phyloP scores from a whole-genome alignment of 768 basidiomycete genomes.

The Suillus variegatus region DNA sequence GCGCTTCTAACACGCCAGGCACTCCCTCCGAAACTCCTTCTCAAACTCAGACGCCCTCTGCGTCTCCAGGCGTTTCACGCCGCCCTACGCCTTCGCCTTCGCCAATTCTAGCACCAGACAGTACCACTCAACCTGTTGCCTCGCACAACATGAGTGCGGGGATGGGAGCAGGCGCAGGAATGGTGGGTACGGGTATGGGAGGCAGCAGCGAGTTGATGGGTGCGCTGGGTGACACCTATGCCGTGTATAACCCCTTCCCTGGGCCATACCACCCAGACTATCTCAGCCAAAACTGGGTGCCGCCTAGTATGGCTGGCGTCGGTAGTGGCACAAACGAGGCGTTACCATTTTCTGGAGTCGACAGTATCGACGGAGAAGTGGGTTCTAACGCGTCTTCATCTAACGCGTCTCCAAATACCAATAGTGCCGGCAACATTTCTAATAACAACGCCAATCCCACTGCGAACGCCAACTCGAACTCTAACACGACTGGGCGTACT shows the following conservation, averaged over 20 bases:
- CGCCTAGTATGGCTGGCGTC: slow-evolving; percentile 19
- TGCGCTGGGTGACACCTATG: slow-evolving; percentile 42
- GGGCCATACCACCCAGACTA: slow-evolving; percentile 80
- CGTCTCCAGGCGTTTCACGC: slow-evolving; percentile 72
- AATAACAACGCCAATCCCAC: not conserved
- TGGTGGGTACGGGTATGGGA: slow-evolving; percentile 1
- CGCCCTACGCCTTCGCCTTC: slow-evolving; percentile 69
- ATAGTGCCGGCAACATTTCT: slow-evolving; percentile 16
- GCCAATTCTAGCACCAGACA: slow-evolving; percentile 71
- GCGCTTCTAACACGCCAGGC: slow-evolving; percentile 65
- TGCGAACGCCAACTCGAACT: not conserved
- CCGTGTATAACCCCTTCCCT: slow-evolving; percentile 52
- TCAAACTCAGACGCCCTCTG: slow-evolving; percentile 57
- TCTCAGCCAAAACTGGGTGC: slow-evolving; percentile 50
- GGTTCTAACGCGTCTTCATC: slow-evolving; percentile 9
- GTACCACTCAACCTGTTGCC: slow-evolving; percentile 55
- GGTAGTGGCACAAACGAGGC: slow-evolving; percentile 39
- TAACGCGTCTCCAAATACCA: not conserved
- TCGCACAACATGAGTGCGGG: slow-evolving; percentile 22
- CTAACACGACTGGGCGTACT: slow-evolving; percentile 31
- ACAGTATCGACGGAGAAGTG: slow-evolving; percentile 46
- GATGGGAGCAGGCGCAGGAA: slow-evolving; percentile 9
- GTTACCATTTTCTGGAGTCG: slow-evolving; percentile 53
- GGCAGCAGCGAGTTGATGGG: slow-evolving; percentile 54
- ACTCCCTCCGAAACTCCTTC: slow-evolving; percentile 69